Evolutionary conservation across 108 stramenopile species (phyloP), one percentile per base, ranked within the genome.

Genomic region (Nitzschia putrida): DNA sequence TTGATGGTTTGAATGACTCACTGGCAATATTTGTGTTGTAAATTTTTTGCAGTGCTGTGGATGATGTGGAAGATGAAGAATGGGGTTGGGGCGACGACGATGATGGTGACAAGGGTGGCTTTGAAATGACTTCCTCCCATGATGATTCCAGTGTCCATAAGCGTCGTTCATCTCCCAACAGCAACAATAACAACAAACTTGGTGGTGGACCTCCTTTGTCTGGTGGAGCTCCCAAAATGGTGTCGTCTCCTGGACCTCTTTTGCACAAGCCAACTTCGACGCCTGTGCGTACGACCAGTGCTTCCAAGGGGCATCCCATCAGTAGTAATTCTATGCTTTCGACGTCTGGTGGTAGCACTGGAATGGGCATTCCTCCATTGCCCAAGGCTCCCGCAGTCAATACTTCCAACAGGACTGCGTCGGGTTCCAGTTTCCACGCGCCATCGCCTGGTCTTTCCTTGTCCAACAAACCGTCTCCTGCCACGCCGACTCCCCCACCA

Each of bases 71-170:
- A 14, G 61, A 60, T 20, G 69, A 77, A 53, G 76, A 77, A 18
- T 77, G 76, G 76, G 76, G 63, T 14, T 77, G 76, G 76, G 67
- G 67, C 3, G 68, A 64, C 50, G 76, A 66, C 53, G 53, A 68
- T 42, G 68, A 61, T n/a, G 52, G 34, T 54, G 61, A 21, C 23
- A 63, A 55, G 11, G 59, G 68, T 1, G 37, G 59, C 1, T 57
- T 59, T 37, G 26, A 59, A 21, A 26, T 58, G 4, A 16, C 47
- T 25, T 59, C 53, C 53, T 12, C 12, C 4, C 42, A 24, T 16
- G 53, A 34, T 47, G 66, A 58, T 39, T 20, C 39, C 53, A 61
- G 49, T 54, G 40, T 59, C 0, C 51, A 58, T 43, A 65, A 65
- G 57, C 64, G 56, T 39, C 10, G 37, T 16, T 21, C 71, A 9